Base-by-base conservation (phyloP, 2,329 filamentous ascomycete genomes). In the Xylaria sp. region DNA sequence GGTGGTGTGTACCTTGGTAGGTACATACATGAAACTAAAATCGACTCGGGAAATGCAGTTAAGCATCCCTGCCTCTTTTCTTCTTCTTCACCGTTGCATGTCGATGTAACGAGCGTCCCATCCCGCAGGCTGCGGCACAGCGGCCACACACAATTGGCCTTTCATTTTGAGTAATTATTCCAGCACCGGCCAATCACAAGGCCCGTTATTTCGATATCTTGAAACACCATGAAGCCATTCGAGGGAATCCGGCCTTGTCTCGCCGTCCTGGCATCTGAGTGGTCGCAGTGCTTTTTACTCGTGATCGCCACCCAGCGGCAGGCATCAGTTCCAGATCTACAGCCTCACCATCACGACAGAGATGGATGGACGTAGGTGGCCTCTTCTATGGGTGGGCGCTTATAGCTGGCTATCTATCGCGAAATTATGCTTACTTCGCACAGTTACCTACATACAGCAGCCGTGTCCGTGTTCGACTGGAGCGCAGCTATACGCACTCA, bases 1-100 rank as follows among this genome's bases (percentile, higher is more conserved):
- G 12, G 49, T 33, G 28, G 20, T 36, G 33, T 36, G 33, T 36
- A 10, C 33, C 33, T 36, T 7, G 51, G 51, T 33, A 33, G 51
- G 51, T 33, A 33, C 8, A 54, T 64, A 39, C 2, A 15, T 28
- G 23, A 23, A 39, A 49, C 41, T 4, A 46, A 43, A 43, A n/a
- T 46, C 15, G 6, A 15, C 41, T 33, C 62, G 41, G 54, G 46
- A 43, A 39, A 49, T 62, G 62, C 63, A 66, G 58, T 63, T 59
- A 36, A 69, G 46, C 52, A 62, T 23, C 66, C 61, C 66, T 57
- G 31, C 13, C 49, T 51, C 49, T 57, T 23, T 55, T 43, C 49
- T 55, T 51, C 49, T 36, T 69, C 63, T 62, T 69, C 67, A 62
- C 63, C 67, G 63, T 66, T 66, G 58, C 52, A 65, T 48, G 25